Evolutionary conservation across 352 stramenopile species (phyloP), one percentile per base, ranked within the genome.

Genomic region (Globisporangium paroecandrum): DNA sequence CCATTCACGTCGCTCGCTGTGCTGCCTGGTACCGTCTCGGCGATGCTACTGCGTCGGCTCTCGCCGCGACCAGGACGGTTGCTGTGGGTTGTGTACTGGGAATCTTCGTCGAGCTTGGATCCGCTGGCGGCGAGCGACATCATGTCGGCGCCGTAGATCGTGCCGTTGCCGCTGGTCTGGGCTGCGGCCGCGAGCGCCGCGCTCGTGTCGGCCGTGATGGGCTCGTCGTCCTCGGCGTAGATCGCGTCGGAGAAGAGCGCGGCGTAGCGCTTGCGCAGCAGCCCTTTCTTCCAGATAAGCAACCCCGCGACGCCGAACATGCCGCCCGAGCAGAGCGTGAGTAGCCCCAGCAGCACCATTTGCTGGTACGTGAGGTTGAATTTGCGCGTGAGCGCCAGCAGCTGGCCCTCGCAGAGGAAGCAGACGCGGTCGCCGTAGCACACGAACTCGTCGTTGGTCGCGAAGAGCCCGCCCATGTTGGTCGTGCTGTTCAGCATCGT

Each of bases 331-430:
- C 71, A 68, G 15, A 90, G 62, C 22, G 85, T 90, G 24, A 77
- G 77, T 27, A 81, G 69, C 12, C 73, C 79, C 6, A 93, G 59
- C 25, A 89, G 58, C 53, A 77, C 78, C 81, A 91, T 87, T 76
- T 91, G 85, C 59, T 87, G 61, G 66, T 91, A 91, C 55, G 81
- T 87, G n/a, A 93, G 64, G 62, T 93, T 93, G 54, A 90, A 85
- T 64, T 90, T 90, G 61, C 73, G 81, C 8, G 82, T 85, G 18
- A 93, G 70, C 20, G 85, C 80, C 0, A 93, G 73, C 12, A 93
- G 62, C 60, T 93, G 85, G 18, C 85, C 85, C 55, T 93, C 85
- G 65, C 85, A 91, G 18, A 93, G 71, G 60, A 93, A 82, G 43
- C 76, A 87, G 10, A 93, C 58, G 60, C 81, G 85, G 63, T 93